Conservation (phyloP, 2,329 filamentous ascomycete species). For the Fusarium heterosporum region DNA sequence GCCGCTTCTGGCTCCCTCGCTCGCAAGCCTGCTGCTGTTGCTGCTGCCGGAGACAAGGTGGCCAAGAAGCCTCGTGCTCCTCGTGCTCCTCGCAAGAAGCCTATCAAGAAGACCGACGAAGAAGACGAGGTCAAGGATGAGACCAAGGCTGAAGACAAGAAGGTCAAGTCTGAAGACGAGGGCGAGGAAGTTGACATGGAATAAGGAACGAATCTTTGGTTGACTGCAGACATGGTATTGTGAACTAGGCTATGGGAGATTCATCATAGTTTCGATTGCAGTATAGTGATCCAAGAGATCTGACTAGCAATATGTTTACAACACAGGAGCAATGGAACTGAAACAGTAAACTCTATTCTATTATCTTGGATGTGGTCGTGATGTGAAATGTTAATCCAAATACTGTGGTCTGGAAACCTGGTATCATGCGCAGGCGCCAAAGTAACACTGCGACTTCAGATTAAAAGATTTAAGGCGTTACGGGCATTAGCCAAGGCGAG, state of each 20-base stretch:
- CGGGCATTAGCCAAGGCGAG: too few species aligned
- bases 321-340: background rate
- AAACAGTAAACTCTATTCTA: background rate
- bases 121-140: constrained; percentile 41
- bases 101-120: constrained; percentile 47
- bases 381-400: background rate
- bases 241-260: background rate
- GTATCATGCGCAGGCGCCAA: background rate
- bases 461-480: background rate
- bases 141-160: constrained; percentile 18
- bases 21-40: constrained; percentile 46
- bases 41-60: constrained; percentile 45
- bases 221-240: background rate
- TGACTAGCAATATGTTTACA: constrained; percentile 8
- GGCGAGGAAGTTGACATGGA: constrained; percentile 6
- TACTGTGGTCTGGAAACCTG: background rate
- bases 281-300: constrained; percentile 4
- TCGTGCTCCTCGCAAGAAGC: constrained; percentile 48
- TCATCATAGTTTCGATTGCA: background rate
- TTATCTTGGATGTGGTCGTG: background rate
- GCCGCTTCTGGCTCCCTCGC: constrained; percentile 35
- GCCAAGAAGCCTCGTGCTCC: constrained; percentile 50
- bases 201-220: background rate
- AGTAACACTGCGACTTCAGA: background rate
- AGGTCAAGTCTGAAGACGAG: constrained; percentile 12